phyloP scores from a whole-genome alignment of 2,329 filamentous ascomycete species.

The Colletotrichum tabaci region DNA sequence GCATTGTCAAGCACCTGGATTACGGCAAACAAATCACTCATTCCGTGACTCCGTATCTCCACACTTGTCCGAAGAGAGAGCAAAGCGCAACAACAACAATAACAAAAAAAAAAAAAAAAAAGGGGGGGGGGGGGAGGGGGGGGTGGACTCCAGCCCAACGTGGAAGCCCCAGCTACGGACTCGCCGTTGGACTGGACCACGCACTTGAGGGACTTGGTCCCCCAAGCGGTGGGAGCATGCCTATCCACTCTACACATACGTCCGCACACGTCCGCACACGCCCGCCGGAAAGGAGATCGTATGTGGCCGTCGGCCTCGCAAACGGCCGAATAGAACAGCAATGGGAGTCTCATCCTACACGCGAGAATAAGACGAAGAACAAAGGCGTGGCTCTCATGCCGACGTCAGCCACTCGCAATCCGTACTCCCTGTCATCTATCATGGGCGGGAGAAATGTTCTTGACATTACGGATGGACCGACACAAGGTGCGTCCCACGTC shows the following conservation, averaged over 20 bases:
- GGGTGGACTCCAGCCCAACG: not conserved
- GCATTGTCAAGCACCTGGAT: not conserved
- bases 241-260: not conserved
- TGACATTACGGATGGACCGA: not conserved
- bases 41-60: not conserved
- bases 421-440: not conserved
- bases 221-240: not conserved
- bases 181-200: constrained; percentile 29
- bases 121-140: not conserved
- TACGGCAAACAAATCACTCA: too few relatives aligned
- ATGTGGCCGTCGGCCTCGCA: not conserved
- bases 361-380: too few relatives aligned
- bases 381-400: too few relatives aligned
- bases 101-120: not conserved
- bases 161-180: constrained; percentile 27
- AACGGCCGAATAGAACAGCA: not conserved
- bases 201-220: not conserved
- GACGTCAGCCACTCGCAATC: too few relatives aligned
- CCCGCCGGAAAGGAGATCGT: not conserved
- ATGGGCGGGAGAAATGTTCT: constrained; percentile 18
- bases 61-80: not conserved
- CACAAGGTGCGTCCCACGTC: not conserved
- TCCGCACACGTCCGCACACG: not conserved
- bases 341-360: too few relatives aligned
- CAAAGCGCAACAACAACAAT: not conserved